A percentile compares a stretch with the other conserved stretches of the same genome.
phyloP scores from a whole-genome alignment of 768 basidiomycete species.

The Tylopilus balloui region DNA sequence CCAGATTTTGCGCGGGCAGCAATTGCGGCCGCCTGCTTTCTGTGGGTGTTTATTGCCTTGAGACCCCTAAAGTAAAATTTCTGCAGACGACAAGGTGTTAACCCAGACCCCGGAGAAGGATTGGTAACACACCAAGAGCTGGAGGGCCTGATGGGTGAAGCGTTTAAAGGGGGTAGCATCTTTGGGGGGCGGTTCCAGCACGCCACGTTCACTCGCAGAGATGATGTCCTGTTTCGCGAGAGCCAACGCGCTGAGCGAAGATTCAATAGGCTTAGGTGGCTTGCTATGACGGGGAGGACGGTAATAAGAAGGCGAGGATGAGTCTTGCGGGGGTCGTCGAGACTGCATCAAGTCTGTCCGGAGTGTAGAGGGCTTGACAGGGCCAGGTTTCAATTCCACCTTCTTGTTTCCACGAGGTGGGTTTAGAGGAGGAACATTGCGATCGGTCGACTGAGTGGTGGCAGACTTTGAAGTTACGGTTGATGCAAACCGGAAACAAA shows the following conservation, averaged over 20 bases:
- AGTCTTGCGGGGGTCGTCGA: constrained; percentile 22
- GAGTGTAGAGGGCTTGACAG: constrained; percentile 43
- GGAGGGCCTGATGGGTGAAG: constrained; percentile 45
- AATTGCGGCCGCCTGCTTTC: constrained; percentile 51
- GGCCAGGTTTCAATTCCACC: constrained; percentile 61
- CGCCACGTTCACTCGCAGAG: constrained; percentile 64
- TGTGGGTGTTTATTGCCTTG: constrained; percentile 64
- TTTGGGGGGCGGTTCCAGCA: constrained; percentile 60
- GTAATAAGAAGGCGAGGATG: constrained; percentile 24
- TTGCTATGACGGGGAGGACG: constrained; percentile 23
- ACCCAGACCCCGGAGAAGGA: not conserved
- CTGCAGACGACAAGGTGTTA: constrained; percentile 29
- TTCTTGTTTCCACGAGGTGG: constrained; percentile 38
- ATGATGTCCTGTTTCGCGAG: constrained; percentile 57
- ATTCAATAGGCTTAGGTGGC: constrained; percentile 19
- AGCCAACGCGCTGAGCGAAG: constrained; percentile 37
- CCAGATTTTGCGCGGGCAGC: constrained; percentile 52
- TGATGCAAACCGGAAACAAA: constrained; percentile 23
- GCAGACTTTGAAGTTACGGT: constrained; percentile 28
- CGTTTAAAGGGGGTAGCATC: constrained; percentile 54
- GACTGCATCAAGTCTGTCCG: constrained; percentile 16
- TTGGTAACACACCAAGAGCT: constrained; percentile 38
- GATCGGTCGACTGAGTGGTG: constrained; percentile 12
- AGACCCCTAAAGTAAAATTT: constrained; percentile 84
- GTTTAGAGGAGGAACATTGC: constrained; percentile 26